Base-by-base conservation (phyloP, 345 rosid species). In the Euphorbia pulcherrima region DNA sequence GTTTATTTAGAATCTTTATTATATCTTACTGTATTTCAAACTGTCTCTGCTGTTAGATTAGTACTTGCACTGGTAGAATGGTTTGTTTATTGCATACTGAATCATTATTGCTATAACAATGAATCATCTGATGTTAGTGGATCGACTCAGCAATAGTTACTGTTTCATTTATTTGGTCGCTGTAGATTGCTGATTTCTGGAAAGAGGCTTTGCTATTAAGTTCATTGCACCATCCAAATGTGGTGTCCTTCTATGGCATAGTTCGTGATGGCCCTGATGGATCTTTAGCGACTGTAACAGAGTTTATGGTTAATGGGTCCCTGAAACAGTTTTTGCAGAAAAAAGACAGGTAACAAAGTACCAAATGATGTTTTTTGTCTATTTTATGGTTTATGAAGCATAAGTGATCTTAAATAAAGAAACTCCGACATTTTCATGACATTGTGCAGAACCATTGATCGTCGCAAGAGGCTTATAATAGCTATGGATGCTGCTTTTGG, bases 221-320 rank as follows among this genome's bases (percentile, higher is more conserved):
- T 78, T 94, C 99, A 66, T 80, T 94, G 74, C 99, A 94, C 80
- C 99, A 94, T 80, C 99, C 99, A 39, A 94, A 91, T 75, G 99
- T 94, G 51, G 97, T 94, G 72, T 82, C 99, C 57, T 91, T 94
- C 82, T 94, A 94, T 80, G 99, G 97, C 56, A 91, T 94, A 75
- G 99, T 91, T 67, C 97, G 99, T 77, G 99, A 91, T 83, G 99
- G 99, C 62, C 99, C 97, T 57, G 96, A 91, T 67, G 99, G 97
- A 66, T 88, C 95, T 59, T 78, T 94, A 67, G 99, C 99, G 47
- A 94, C 99, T 37, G 90, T 94, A 29, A 91, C 97, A 0, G 99
- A 94, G 75, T 94, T 94, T 80, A 94, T 94, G 99, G 80, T 94
- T 70, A 94, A 94, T 75, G 99, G 99, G 74, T 94, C 99, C 48